These are phyloP conservation scores for Fusarium coffeatum DNA, from an alignment of 2,329 filamentous ascomycete species.

Conservation along the genomic window DNA sequence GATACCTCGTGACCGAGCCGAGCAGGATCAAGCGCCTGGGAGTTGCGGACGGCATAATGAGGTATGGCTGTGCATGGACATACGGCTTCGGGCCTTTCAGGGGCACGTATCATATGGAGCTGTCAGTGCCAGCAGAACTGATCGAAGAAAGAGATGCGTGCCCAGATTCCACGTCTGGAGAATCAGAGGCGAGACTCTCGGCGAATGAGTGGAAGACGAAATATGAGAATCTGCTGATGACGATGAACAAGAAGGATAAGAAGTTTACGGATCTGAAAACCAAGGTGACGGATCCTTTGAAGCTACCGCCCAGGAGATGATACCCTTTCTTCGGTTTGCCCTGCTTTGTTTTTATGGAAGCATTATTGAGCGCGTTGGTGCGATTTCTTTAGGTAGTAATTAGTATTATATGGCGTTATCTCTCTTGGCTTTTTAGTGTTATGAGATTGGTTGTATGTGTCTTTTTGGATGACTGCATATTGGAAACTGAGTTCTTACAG, in stretches of 20 bases:
- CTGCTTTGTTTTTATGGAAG: not conserved
- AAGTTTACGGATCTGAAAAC: conserved; percentile 59
- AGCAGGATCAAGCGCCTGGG: conserved; percentile 58
- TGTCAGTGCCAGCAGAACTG: conserved; percentile 57
- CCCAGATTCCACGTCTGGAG: conserved; percentile 30
- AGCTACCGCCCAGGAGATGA: conserved; percentile 34
- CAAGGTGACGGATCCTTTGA: conserved; percentile 56
- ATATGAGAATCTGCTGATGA: conserved; percentile 68
- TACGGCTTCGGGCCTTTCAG: conserved; percentile 65
- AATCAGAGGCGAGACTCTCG: conserved; percentile 36
- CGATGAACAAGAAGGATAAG: conserved; percentile 69
- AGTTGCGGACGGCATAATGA: conserved; percentile 54
- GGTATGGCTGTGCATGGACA: conserved; percentile 67
- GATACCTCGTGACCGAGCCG: conserved; percentile 59
- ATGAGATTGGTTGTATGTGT: not conserved
- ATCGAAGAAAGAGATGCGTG: conserved; percentile 52
- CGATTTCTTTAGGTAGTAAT: not conserved
- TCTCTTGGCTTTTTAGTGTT: not conserved
- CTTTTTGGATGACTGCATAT: not conserved
- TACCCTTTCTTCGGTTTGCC: conserved; percentile 21
- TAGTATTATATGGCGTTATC: conserved; percentile 5
- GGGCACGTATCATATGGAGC: conserved; percentile 65
- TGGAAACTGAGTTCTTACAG: not conserved
- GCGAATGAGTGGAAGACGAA: conserved; percentile 63
- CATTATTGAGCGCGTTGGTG: conserved; percentile 4